phyloP scores from a whole-genome alignment of 176 grass and related monocot species.

The Avena eriantha region DNA sequence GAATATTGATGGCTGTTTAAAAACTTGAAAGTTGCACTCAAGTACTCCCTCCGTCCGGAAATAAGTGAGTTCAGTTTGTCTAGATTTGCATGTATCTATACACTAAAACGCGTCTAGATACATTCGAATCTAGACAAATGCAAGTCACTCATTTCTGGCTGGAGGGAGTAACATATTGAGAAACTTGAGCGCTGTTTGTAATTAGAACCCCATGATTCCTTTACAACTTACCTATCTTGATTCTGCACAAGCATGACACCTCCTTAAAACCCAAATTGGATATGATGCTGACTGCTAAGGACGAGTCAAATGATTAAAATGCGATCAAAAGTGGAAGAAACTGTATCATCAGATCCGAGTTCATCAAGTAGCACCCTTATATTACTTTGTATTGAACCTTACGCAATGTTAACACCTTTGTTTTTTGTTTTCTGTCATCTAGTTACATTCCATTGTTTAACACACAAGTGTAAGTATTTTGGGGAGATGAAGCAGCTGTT shows the following conservation, averaged over 20 bases:
- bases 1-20: constrained; percentile 2
- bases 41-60: neutral
- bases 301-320: neutral
- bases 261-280: constrained; percentile 5
- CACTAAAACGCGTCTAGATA: too few relatives aligned
- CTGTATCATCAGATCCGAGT: neutral
- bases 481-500: neutral
- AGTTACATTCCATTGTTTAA: constrained; percentile 27
- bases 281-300: constrained; percentile 24
- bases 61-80: too few relatives aligned
- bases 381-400: constrained; percentile 18
- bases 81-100: too few relatives aligned
- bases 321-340: constrained; percentile 1
- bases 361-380: constrained; percentile 19
- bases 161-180: constrained; percentile 2
- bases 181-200: constrained; percentile 4
- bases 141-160: too few relatives aligned
- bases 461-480: neutral
- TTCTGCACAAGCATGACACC: constrained; percentile 17
- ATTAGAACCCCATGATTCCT: constrained; percentile 24
- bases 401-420: neutral
- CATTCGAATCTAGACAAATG: too few relatives aligned
- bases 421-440: constrained; percentile 12
- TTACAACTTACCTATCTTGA: constrained; percentile 31
- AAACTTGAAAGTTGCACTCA: constrained; percentile 7